Base-by-base conservation (phyloP, 805 yeast species). In the Starmerella geochares region DNA sequence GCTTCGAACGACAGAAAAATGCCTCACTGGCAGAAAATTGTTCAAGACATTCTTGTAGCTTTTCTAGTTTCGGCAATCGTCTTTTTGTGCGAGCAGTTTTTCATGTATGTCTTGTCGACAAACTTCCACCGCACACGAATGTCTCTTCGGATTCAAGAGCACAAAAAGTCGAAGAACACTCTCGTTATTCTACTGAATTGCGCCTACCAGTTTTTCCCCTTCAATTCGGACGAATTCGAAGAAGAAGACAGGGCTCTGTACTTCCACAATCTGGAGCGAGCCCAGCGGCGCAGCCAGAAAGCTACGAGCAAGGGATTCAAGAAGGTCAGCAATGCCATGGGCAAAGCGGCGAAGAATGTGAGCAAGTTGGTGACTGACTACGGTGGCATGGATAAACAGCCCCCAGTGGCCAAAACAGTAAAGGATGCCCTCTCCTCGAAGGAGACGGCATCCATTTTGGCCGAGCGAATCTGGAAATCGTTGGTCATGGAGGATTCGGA, bases 401-500 rank as follows among this genome's bases (percentile, higher is more conserved):
- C 37, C n/a, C 48, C 52, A 10, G 48, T 55, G 17, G 57, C 58
- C n/a, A 58, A 53, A 44, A 54, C 58, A 11, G 70, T 68, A 16
- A 54, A 61, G 37, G 61, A 62, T 16, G 67, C 70, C 2, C 58
- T 69, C 50, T 58, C 58, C 17, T 57, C 58, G 45, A 52, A 54
- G 29, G 51, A 49, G 3, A 47, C 62, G 2, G 52, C 68, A 1
- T 63, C 59, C 36, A 58, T 60, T 5, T 55, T 69, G 43, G 71
- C 69, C 7, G 51, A 57, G 40, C 64, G 73, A 17, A 65, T 69
- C 41, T 69, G 73, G 73, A 62, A 65, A 54, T 65, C 71, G 7
- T 54, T 69, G 44, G 71, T 68, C 2, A 60, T 65, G 47, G 72
- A 69, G 46, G 70, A 61, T 45, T 55, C 65, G 2, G 65, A 60